These are phyloP conservation scores for Babesia sp. DNA, from an alignment of 169 alveolate species.

Conservation along the genomic window DNA sequence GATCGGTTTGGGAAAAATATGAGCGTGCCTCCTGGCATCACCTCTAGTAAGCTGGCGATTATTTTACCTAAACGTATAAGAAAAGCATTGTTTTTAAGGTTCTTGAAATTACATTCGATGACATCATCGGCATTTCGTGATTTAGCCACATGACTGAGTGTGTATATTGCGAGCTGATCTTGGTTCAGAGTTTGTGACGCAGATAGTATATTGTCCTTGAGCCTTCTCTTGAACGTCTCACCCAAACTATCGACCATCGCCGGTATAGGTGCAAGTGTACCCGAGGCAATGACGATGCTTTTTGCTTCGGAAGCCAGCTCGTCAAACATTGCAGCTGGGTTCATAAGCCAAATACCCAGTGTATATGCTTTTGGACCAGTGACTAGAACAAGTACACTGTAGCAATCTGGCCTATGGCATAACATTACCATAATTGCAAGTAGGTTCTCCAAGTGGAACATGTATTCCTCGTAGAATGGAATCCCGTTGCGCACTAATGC, in stretches of 20 bases:
- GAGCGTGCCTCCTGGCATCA: constrained; percentile 53
- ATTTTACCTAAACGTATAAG: constrained; percentile 10
- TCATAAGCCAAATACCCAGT: constrained; percentile 43
- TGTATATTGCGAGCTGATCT: constrained; percentile 40
- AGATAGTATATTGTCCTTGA: constrained; percentile 18
- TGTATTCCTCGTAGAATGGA: constrained; percentile 11
- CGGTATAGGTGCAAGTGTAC: constrained; percentile 88
- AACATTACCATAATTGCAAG: constrained; percentile 38
- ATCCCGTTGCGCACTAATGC: neutral
- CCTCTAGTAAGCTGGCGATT: constrained; percentile 27
- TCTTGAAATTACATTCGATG: constrained; percentile 28
- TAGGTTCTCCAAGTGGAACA: constrained; percentile 13
- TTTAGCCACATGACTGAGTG: constrained; percentile 9
- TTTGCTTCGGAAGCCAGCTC: constrained; percentile 61
- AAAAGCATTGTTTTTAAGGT: constrained; percentile 16
- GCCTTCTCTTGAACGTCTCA: constrained; percentile 10
- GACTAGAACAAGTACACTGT: constrained; percentile 25
- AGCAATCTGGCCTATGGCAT: constrained; percentile 49
- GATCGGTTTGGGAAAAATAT: constrained; percentile 42
- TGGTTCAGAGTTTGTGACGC: constrained; percentile 31
- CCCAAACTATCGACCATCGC: constrained; percentile 52
- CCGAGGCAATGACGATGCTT: constrained; percentile 90
- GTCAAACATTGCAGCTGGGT: constrained; percentile 37
- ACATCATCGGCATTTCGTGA: neutral
- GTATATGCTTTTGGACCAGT: neutral